A percentile compares a stretch with the other conserved stretches of the same genome.
These are phyloP conservation scores for Pythium guiyangense DNA, from an alignment of 352 stramenopile genomes.

Conservation along the genomic window DNA sequence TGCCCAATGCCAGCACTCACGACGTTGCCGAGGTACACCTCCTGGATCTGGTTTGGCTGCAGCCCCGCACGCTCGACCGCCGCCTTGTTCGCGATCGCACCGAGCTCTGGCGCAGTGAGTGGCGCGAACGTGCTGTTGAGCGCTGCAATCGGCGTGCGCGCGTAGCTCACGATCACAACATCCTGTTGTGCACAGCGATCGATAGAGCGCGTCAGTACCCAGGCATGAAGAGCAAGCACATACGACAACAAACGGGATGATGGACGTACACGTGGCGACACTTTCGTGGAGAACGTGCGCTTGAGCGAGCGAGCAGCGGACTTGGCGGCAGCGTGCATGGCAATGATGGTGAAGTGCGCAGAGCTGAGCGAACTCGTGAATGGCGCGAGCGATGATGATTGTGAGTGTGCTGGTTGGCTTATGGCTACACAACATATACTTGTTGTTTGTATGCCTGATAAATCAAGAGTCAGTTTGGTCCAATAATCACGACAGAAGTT, in stretches of 20 bases:
- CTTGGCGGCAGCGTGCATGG: slow-evolving; percentile 23
- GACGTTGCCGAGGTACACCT: slow-evolving; percentile 95
- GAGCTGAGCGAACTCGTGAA: too few relatives aligned
- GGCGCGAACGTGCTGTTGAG: slow-evolving; percentile 91
- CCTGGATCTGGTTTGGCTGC: slow-evolving; percentile 83
- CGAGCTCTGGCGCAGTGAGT: slow-evolving; percentile 89
- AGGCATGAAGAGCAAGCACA: background rate
- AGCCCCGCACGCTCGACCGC: slow-evolving; percentile 73
- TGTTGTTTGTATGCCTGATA: too few relatives aligned
- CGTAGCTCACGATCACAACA: slow-evolving; percentile 94
- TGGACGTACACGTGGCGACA: slow-evolving; percentile 28
- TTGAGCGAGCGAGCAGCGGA: slow-evolving; percentile 24
- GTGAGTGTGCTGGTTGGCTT: too few relatives aligned
- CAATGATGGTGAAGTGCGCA: background rate
- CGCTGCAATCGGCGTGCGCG: slow-evolving; percentile 94
- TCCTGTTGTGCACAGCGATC: slow-evolving; percentile 28
- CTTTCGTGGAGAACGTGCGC: slow-evolving; percentile 35
- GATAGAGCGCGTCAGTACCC: background rate
- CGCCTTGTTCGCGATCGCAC: slow-evolving; percentile 88
- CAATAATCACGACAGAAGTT: too few relatives aligned
- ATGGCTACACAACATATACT: too few relatives aligned
- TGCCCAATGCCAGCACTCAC: slow-evolving; percentile 78
- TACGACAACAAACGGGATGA: background rate
- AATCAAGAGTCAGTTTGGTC: too few relatives aligned
- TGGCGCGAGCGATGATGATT: too few relatives aligned